Base-by-base conservation (phyloP, 495 filamentous ascomycete genomes). In the Tuber microsphaerosporum region DNA sequence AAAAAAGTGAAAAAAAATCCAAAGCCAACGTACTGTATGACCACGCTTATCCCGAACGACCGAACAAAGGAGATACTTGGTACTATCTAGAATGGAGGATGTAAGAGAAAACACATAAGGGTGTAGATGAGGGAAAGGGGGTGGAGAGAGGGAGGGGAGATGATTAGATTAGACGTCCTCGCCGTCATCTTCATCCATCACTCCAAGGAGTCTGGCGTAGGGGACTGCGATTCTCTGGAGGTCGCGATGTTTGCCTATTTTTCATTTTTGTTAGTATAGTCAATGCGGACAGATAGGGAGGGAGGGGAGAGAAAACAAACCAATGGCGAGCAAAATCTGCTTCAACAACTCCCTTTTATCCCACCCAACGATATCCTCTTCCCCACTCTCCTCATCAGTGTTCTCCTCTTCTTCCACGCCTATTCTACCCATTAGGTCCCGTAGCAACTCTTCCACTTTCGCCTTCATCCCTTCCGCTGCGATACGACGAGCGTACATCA, bases 401-500 rank as follows among this genome's bases (percentile, higher is more conserved):
- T 87, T 86, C 37, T 88, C 86, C 69, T 85, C 76, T 41, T 76
- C 84, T 1, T 82, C 83, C 34, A 82, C 82, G 71, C 86, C 87
- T 46, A 89, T 87, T 76, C 85, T 84, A 20, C 95, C 94, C 37
- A 94, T 85, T 70, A 99, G 84, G 46, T 89, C 90, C 75, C 91
- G 90, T 45, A 97, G 84, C 12, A 99, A 84, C 86, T 98, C 96
- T 80, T 97, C 95, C 1, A 97, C 93, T 84, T 98, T 99, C 51
- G 87, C 86, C 80, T 90, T 89, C 77, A 93, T 84, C 0, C 94
- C 94, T 82, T 99, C 96, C 0, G 92, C 92, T 1, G 96, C 95
- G 42, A 99, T 89, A 5, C 96, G 89, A 85, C 97, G 97, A 2
- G 92, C 94, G 79, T 98, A 99, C 93, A 98, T 98, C 77, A 93